Conservation (phyloP, 108 stramenopile species). For the Cyclotella kingstonii region DNA sequence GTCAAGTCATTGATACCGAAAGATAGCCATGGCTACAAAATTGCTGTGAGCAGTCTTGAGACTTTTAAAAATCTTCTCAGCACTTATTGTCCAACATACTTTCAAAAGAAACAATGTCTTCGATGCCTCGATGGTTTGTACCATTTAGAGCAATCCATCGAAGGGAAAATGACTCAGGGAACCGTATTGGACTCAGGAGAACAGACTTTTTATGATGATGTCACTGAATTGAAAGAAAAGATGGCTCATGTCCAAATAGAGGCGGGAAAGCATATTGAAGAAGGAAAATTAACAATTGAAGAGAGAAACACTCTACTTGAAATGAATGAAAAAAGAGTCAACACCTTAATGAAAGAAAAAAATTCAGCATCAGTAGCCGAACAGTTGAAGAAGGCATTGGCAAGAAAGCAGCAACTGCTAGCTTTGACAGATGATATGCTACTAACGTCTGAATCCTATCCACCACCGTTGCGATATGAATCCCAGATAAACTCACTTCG, state of each 20-base stretch:
- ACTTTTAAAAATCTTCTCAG: conserved; percentile 69
- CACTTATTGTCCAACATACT: conserved; percentile 75
- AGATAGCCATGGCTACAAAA: conserved; percentile 71
- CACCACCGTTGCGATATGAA: conserved; percentile 62
- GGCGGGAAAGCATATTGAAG: conserved; percentile 72
- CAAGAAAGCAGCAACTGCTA: conserved; percentile 53
- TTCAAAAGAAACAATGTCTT: conserved; percentile 81
- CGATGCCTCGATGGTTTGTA: conserved; percentile 44
- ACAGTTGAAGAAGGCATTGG: conserved; percentile 66
- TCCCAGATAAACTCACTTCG: conserved; percentile 57
- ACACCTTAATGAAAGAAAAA: conserved; percentile 52
- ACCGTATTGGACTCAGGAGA: conserved; percentile 72
- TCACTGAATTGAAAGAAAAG: conserved; percentile 67
- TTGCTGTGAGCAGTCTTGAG: conserved; percentile 55
- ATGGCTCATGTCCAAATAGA: conserved; percentile 51
- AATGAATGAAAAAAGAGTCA: conserved; percentile 60
- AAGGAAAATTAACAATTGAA: conserved; percentile 65
- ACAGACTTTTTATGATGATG: conserved; percentile 80
- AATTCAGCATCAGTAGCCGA: conserved; percentile 50
- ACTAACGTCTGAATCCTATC: conserved; percentile 37
- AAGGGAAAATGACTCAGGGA: conserved; percentile 78
- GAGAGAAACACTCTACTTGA: conserved; percentile 51
- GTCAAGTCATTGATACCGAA: conserved; percentile 46
- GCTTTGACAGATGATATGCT: conserved; percentile 23
- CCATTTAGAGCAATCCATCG: conserved; percentile 48